phyloP scores from a whole-genome alignment of 805 yeast genomes.

The Ogataea siamensis region DNA sequence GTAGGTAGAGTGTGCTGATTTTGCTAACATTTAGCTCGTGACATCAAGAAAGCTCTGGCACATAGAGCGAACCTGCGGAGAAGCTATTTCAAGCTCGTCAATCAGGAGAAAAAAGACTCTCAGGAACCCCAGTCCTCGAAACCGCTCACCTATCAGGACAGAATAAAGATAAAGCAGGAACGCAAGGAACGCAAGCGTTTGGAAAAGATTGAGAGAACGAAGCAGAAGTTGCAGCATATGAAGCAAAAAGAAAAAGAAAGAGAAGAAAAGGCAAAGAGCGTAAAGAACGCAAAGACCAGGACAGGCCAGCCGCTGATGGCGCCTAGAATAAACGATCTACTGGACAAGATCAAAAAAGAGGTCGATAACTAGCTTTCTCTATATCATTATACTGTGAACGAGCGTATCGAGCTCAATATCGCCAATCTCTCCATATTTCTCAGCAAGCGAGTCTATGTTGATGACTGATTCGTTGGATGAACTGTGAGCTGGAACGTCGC shows the following conservation, averaged over 20 bases:
- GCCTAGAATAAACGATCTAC: constrained; percentile 73
- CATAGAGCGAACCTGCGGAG: constrained; percentile 81
- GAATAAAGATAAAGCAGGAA: constrained; percentile 44
- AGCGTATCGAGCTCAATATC: constrained; percentile 15
- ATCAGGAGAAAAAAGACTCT: constrained; percentile 45
- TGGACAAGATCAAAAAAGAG: constrained; percentile 70
- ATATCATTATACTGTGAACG: constrained; percentile 14
- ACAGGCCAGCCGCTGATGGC: constrained; percentile 91
- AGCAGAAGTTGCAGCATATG: constrained; percentile 30
- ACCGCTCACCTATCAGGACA: constrained; percentile 41
- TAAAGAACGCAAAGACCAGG: constrained; percentile 54
- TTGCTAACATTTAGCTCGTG: constrained; percentile 38
- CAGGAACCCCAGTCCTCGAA: constrained; percentile 33
- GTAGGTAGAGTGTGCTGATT: constrained; percentile 13
- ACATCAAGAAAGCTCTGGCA: constrained; percentile 71
- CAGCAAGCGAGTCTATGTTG: constrained; percentile 18
- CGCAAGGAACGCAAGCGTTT: constrained; percentile 42
- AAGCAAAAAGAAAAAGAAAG: constrained; percentile 42
- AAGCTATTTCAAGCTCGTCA: constrained; percentile 74
- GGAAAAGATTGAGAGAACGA: constrained; percentile 41
- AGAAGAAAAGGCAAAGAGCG: constrained; percentile 40
- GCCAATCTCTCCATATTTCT: constrained; percentile 14
- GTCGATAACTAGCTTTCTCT: constrained; percentile 7
- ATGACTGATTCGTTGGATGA: constrained; percentile 5
- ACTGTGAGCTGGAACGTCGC: constrained; percentile 1